Conservation (phyloP, 352 stramenopile species). For the Phytophthora lateralis region DNA sequence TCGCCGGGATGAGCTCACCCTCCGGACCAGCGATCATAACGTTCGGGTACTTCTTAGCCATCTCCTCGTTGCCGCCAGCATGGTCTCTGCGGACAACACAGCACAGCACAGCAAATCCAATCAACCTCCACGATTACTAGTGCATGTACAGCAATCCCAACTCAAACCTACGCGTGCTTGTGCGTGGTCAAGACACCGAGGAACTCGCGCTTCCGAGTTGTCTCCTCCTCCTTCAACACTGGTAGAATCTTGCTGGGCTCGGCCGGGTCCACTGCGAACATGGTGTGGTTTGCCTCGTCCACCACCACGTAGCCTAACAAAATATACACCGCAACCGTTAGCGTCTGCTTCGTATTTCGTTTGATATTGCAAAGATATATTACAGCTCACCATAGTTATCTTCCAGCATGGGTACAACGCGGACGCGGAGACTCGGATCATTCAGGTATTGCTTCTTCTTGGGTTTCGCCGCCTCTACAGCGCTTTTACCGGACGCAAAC, state of each 20-base stretch:
- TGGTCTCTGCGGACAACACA: constrained; percentile 63
- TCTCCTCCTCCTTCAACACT: constrained; percentile 75
- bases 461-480: constrained; percentile 9
- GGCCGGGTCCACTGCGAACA: constrained; percentile 80
- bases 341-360: not conserved
- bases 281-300: constrained; percentile 83
- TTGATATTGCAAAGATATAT: not conserved
- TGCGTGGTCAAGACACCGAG: constrained; percentile 93
- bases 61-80: constrained; percentile 72
- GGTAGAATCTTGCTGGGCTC: constrained; percentile 67
- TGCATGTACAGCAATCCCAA: not conserved
- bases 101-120: not conserved
- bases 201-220: constrained; percentile 67
- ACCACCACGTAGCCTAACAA: constrained; percentile 74
- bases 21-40: constrained; percentile 74
- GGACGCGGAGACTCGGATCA: constrained; percentile 81
- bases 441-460: constrained; percentile 71
- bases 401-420: constrained; percentile 81
- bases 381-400: constrained; percentile 77
- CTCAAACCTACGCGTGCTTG: constrained; percentile 83
- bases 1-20: constrained; percentile 77
- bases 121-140: not conserved
- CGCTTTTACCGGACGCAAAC: constrained; percentile 2
- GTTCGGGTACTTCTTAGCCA: constrained; percentile 67
- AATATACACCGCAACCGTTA: not conserved